Base-by-base conservation (phyloP, 2,329 filamentous ascomycete genomes). In the Pseudofabraea citricarpa region DNA sequence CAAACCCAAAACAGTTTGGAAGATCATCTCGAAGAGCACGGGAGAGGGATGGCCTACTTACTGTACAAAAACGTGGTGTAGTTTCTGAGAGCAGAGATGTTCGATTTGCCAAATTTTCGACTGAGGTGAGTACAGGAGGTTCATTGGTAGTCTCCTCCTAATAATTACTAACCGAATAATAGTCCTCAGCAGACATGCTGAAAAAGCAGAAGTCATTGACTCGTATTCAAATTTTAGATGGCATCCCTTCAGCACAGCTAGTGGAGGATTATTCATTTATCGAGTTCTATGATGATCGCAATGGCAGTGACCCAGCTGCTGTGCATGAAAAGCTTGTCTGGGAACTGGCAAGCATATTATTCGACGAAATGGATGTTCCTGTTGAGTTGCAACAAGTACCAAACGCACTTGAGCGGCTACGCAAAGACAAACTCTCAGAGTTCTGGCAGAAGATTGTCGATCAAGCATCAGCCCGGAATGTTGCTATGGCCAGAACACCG, bases 261-360 rank as follows among this genome's bases (percentile, higher is more conserved):
- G 65, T 60, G 27, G 60, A 64, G 1, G 61, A 66, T 5, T 67
- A 73, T 44, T 66, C 68, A 2, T 73, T 83, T 45, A 68, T 68
- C 13, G 64, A 72, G 8, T 68, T 81, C 44, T 70, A 70, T 20
- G 63, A 69, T 40, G 57, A 62, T 15, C 63, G 66, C 10, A 56
- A 64, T 31, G 64, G 47, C 24, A 58, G 61, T 23, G 65, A 64
- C 50, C 66, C 69, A 13, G 71, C 71, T 18, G 71, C 64, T 42
- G 64, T 69, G 16, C 79, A 88, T 45, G 88, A 94, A 64, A 79
- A 81, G 56, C 72, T 81, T 12, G 81, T 93, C 1, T 98, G 94
- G 93, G 78, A 88, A 48, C 72, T 98, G 26, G 84, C 88, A 1
- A 86, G 87, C 45, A 83, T 96, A 27, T 74, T 98, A 3, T 98